phyloP scores from a whole-genome alignment of 257 asterid genomes.

The Knoxia roxburghii region DNA sequence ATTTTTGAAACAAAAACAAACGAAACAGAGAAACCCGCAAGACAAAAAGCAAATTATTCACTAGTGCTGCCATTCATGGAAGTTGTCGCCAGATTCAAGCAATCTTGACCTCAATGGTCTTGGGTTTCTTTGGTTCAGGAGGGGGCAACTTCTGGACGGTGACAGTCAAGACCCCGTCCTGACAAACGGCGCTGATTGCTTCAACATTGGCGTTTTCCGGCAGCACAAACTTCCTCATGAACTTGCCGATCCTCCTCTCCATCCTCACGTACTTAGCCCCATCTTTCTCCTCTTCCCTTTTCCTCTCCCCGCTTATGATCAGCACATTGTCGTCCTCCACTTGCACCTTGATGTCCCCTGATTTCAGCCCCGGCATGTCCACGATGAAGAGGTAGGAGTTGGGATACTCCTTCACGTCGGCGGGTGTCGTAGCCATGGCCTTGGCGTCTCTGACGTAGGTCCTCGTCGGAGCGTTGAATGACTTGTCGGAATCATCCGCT shows the following conservation, averaged over 20 bases:
- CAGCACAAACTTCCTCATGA: slow-evolving; percentile 69
- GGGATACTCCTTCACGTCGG: slow-evolving; percentile 22
- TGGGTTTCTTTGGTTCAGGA: slow-evolving; percentile 82
- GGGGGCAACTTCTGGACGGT: slow-evolving; percentile 74
- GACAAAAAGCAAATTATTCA: too few relatives aligned
- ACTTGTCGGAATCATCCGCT: slow-evolving; percentile 15
- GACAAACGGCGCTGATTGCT: slow-evolving; percentile 55
- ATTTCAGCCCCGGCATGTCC: slow-evolving; percentile 30
- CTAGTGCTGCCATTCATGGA: too few relatives aligned
- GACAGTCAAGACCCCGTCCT: slow-evolving; percentile 72
- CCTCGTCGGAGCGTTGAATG: slow-evolving; percentile 13
- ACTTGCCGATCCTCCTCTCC: slow-evolving; percentile 70
- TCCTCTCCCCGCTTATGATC: slow-evolving; percentile 39
- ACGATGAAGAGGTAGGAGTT: slow-evolving; percentile 13
- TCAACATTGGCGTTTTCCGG: slow-evolving; percentile 72
- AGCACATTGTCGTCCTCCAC: slow-evolving; percentile 32
- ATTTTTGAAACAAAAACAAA: too few relatives aligned
- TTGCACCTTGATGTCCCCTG: slow-evolving; percentile 23
- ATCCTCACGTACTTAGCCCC: slow-evolving; percentile 56
- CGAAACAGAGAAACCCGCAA: too few relatives aligned
- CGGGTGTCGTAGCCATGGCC: slow-evolving; percentile 25
- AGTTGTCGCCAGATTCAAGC: too few relatives aligned
- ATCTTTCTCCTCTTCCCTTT: slow-evolving; percentile 36
- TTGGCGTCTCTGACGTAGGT: slow-evolving; percentile 23
- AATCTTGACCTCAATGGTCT: slow-evolving; percentile 58